phyloP scores from a whole-genome alignment of 441 rosid genomes.

The Hura crepitans region DNA sequence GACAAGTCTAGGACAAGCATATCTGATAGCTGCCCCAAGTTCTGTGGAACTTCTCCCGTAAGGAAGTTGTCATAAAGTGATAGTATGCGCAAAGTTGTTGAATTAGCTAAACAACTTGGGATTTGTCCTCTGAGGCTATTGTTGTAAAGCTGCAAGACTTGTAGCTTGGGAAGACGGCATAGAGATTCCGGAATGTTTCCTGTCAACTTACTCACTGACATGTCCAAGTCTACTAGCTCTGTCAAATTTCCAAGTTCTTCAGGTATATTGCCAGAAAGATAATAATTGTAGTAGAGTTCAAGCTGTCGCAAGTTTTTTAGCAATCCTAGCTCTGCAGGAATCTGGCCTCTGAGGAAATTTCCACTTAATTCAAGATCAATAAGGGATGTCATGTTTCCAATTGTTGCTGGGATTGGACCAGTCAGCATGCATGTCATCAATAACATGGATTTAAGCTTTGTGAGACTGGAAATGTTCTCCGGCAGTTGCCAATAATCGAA shows the following conservation, averaged over 20 bases:
- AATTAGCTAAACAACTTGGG: constrained; percentile 55
- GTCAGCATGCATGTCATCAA: constrained; percentile 55
- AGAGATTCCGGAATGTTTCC: constrained; percentile 73
- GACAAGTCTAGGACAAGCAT: constrained; percentile 72
- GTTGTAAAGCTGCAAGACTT: constrained; percentile 80
- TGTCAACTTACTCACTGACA: constrained; percentile 71
- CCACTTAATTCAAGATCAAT: constrained; percentile 83
- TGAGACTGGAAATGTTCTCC: constrained; percentile 47
- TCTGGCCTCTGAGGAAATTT: constrained; percentile 58
- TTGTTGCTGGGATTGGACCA: constrained; percentile 65
- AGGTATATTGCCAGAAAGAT: constrained; percentile 68
- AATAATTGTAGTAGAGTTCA: constrained; percentile 80
- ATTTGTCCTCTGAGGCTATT: constrained; percentile 85
- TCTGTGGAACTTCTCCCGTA: constrained; percentile 66
- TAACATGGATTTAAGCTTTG: constrained; percentile 61
- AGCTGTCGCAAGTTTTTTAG: constrained; percentile 70
- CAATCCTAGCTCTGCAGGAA: constrained; percentile 70
- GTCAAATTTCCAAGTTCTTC: constrained; percentile 83
- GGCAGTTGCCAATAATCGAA: constrained; percentile 69
- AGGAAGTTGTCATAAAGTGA: constrained; percentile 73
- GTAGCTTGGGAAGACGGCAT: constrained; percentile 72
- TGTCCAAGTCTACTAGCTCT: constrained; percentile 76
- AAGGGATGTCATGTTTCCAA: constrained; percentile 79
- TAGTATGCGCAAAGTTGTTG: constrained; percentile 55
- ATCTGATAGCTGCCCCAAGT: constrained; percentile 54